phyloP scores from a whole-genome alignment of 139 green algal genomes.

The Micromonas commoda region DNA sequence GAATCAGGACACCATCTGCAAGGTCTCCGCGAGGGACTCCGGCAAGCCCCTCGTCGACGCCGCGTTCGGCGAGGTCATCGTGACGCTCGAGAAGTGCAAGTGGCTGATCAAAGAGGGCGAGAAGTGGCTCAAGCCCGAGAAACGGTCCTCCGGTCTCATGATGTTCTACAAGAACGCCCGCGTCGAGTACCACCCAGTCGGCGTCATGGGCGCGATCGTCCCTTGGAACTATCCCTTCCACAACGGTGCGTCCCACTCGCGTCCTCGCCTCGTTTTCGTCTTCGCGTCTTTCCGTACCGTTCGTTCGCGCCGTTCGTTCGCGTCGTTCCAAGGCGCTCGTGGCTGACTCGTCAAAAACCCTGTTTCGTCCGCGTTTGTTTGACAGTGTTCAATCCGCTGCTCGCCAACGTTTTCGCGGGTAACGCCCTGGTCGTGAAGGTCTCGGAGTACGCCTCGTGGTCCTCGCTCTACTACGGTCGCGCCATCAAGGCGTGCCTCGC shows the following conservation, averaged over 20 bases:
- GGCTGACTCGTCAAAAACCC: no score
- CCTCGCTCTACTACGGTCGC: conserved; percentile 62
- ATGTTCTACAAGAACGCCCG: conserved; percentile 90
- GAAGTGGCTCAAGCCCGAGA: conserved; percentile 67
- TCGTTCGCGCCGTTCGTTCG: no score
- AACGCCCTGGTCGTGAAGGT: conserved; percentile 95
- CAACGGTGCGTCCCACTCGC: no score
- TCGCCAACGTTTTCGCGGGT: conserved; percentile 82
- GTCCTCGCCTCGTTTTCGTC: no score
- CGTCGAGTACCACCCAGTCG: conserved; percentile 85
- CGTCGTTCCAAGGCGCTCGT: no score
- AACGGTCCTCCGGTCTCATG: conserved; percentile 71
- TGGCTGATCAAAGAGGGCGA: conserved; percentile 84
- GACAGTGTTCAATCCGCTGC: conserved; percentile 94
- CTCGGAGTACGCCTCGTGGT: conserved; percentile 87
- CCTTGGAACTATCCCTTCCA: conserved; percentile 99
- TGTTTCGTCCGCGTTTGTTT: no score
- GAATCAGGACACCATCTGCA: conserved; percentile 85
- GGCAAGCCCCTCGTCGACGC: conserved; percentile 93
- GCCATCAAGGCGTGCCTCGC: conserved; percentile 76
- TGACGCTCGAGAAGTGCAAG: conserved; percentile 93
- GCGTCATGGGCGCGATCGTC: conserved; percentile 85
- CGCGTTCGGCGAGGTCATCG: conserved; percentile 87
- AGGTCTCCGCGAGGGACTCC: conserved; percentile 78
- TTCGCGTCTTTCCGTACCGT: no score